A percentile compares a stretch with the other conserved stretches of the same genome.
Evolutionary conservation across 345 rosid species (phyloP).

Genomic region (Hibiscus tridactylites): DNA sequence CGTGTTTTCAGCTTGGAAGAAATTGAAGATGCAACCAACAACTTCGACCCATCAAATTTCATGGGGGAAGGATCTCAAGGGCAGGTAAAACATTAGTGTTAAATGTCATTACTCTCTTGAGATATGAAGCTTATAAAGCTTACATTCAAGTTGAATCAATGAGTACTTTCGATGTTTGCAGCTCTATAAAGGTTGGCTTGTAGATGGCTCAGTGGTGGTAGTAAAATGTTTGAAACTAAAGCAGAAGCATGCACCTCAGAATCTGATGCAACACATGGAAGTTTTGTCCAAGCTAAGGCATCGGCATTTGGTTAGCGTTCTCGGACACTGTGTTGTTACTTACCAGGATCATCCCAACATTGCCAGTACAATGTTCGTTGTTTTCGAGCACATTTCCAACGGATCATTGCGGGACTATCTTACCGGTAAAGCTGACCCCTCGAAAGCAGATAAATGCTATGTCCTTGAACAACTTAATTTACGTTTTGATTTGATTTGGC

Average conservation of each 20-base stretch:
- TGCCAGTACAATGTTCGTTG: constrained; percentile 44
- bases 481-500: constrained; percentile 9
- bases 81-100: constrained; percentile 29
- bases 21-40: constrained; percentile 73
- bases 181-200: constrained; percentile 65
- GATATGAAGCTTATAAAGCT: background rate
- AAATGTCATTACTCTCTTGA: background rate
- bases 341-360: constrained; percentile 62
- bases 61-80: constrained; percentile 48
- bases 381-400: constrained; percentile 62
- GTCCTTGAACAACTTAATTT: background rate
- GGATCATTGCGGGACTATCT: constrained; percentile 62
- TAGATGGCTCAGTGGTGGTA: constrained; percentile 55
- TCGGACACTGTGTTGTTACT: constrained; percentile 73
- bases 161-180: constrained; percentile 2
- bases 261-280: constrained; percentile 62
- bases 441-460: background rate
- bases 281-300: constrained; percentile 79
- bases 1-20: constrained; percentile 66
- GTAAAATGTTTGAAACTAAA: constrained; percentile 64
- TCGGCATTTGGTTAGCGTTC: constrained; percentile 69
- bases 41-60: constrained; percentile 58
- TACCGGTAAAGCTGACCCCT: constrained; percentile 37
- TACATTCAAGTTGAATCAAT: background rate
- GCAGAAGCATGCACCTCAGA: constrained; percentile 57